Base-by-base conservation (phyloP, 768 basidiomycete species). In the Fistulinella prunicolor region DNA sequence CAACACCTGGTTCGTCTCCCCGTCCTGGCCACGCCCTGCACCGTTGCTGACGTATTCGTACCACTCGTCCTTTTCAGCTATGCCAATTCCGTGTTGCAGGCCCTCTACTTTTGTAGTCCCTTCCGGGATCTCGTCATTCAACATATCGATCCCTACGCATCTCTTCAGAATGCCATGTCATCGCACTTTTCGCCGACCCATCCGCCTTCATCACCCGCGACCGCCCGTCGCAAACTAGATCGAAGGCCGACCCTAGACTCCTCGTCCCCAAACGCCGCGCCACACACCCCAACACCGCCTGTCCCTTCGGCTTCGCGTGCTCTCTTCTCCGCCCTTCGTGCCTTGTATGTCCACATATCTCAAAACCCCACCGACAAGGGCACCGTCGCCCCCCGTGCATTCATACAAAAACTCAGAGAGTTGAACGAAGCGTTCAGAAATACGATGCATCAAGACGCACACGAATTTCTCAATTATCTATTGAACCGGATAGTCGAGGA, bases 71-170 rank as follows among this genome's bases (percentile, higher is more conserved):
- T 24, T 6, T 12, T 26, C 40, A 94, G 94, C 72, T 99, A 99
- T 69, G 94, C 89, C 73, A 99, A 98, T 70, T 96, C 95, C n/a
- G 93, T 99, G 20, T 78, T 99, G 14, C 95, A 99, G 67, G 86
- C 96, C 0, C 80, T 98, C 46, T 99, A 97, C 73, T 95, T 94
- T 67, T 97, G 94, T 65, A 72, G 80, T 20, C 94, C 95, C 2
- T 97, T 99, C 65, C 81, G 94, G 42, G 87, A 94, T 42, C 88
- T 96, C 48, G 76, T 97, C 57, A 70, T 87, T n/a, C 89, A 86
- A 57, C 74, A 77, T 50, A 59, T 72, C 44, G 87, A 83, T 69
- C 70, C 70, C 44, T 80, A 75, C 47, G 63, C 65, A n/a, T 29
- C 58, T 7, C 46, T 73, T 66, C 49, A 72, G 61, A 52, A 71